Conservation (phyloP, 192 early-diverging fungal species). For the Jimgerdemannia lactiflua region DNA sequence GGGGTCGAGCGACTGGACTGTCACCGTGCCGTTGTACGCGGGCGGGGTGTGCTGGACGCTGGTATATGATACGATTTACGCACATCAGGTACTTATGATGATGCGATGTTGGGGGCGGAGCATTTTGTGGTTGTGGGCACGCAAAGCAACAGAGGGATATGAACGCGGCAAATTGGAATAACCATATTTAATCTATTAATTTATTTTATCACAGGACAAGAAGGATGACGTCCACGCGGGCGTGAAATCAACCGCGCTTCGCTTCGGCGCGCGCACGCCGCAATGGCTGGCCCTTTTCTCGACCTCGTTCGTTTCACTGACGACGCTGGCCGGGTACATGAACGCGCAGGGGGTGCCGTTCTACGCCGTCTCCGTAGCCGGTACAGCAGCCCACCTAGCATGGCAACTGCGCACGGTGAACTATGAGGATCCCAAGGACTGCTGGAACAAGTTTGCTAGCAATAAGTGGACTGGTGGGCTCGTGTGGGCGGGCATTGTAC, state of each 20-base stretch:
- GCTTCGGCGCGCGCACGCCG: conserved; percentile 74
- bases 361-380: conserved; percentile 68
- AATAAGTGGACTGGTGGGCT: conserved; percentile 80
- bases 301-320: conserved; percentile 56
- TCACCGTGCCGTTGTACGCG: conserved; percentile 79
- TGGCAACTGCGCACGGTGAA: conserved; percentile 81
- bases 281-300: conserved; percentile 73
- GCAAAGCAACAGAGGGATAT: background rate
- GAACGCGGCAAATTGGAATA: background rate
- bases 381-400: conserved; percentile 68
- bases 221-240: conserved; percentile 82
- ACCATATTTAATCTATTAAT: background rate
- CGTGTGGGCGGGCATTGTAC: conserved; percentile 68
- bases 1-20: conserved; percentile 60
- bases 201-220: conserved; percentile 59
- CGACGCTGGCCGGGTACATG: conserved; percentile 75
- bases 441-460: conserved; percentile 75
- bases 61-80: conserved; percentile 97
- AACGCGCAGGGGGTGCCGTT: conserved; percentile 75
- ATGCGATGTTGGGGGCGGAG: too few relatives aligned
- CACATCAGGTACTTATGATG: conserved; percentile 62
- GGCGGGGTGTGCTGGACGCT: conserved; percentile 92
- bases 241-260: conserved; percentile 89
- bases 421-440: conserved; percentile 59
- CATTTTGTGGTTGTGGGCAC: too few relatives aligned